phyloP scores from a whole-genome alignment of 2,329 filamentous ascomycete species.

The Alternaria sp. region DNA sequence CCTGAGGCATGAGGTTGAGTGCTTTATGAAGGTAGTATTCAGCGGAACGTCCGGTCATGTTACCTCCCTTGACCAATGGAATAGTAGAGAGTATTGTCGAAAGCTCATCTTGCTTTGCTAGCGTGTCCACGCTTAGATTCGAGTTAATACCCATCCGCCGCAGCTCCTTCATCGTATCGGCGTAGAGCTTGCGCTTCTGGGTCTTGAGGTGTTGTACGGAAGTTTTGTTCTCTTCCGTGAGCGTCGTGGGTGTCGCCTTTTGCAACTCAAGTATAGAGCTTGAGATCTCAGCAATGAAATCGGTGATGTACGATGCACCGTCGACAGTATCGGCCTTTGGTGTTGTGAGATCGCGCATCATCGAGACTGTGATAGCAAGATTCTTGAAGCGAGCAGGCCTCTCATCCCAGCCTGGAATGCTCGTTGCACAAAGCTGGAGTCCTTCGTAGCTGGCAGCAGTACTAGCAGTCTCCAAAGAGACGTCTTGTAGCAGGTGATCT shows the following conservation, averaged over 20 bases:
- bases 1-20: conserved; percentile 73
- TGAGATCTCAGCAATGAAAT: conserved; percentile 72
- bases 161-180: conserved; percentile 82
- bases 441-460: conserved; percentile 19
- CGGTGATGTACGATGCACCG: conserved; percentile 65
- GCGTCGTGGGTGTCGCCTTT: conserved; percentile 78
- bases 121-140: conserved; percentile 76
- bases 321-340: conserved; percentile 61
- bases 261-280: conserved; percentile 74
- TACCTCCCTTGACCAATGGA: conserved; percentile 36
- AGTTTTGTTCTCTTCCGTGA: conserved; percentile 87
- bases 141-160: conserved; percentile 88
- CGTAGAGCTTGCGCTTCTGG: conserved; percentile 87
- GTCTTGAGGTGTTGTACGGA: conserved; percentile 87
- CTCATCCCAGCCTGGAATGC: conserved; percentile 41
- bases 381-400: conserved; percentile 73
- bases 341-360: conserved; percentile 71
- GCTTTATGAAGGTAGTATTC: conserved; percentile 82
- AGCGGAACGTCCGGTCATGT: conserved; percentile 44
- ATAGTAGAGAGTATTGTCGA: conserved; percentile 70
- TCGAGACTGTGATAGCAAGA: conserved; percentile 69
- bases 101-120: conserved; percentile 75
- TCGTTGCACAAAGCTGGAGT: conserved; percentile 28
- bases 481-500: conserved; percentile 7
- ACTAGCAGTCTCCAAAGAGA: conserved; percentile 18